These are phyloP conservation scores for Alternaria hordeiaustralica DNA, from an alignment of 2,329 filamentous ascomycete species.

Conservation along the genomic window DNA sequence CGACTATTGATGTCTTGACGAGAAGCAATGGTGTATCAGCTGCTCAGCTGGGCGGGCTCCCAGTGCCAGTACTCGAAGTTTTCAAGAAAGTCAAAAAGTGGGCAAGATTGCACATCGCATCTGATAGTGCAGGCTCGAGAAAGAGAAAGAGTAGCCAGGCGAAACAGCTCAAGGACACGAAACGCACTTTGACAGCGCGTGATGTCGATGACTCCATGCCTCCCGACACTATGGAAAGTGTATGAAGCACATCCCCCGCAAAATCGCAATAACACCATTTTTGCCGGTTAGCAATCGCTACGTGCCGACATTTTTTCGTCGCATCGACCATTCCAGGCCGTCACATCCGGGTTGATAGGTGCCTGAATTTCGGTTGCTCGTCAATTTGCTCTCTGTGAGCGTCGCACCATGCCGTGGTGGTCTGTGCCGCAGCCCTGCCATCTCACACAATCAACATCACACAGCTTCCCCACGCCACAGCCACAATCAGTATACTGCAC, in stretches of 20 bases:
- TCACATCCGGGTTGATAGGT: slow-evolving; percentile 1
- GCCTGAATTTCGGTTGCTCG: slow-evolving; percentile 33
- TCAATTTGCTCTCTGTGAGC: slow-evolving; percentile 12
- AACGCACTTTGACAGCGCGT: slow-evolving; percentile 15
- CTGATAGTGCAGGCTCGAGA: slow-evolving; percentile 15
- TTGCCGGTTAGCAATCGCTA: slow-evolving; percentile 6
- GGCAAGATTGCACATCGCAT: slow-evolving; percentile 72
- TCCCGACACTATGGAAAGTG: slow-evolving; percentile 41
- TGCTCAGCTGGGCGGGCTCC: slow-evolving; percentile 50
- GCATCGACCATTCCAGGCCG: background rate
- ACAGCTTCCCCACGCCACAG: background rate
- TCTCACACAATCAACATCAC: slow-evolving; percentile 13
- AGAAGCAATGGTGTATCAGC: slow-evolving; percentile 59
- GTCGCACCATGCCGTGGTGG: slow-evolving; percentile 30
- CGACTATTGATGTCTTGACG: slow-evolving; percentile 71
- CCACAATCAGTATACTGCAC: background rate
- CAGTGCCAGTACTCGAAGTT: slow-evolving; percentile 65
- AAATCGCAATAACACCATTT: background rate
- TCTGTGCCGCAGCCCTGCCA: slow-evolving; percentile 34
- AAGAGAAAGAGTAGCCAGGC: slow-evolving; percentile 27
- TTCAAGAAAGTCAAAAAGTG: slow-evolving; percentile 74
- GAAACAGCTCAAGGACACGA: slow-evolving; percentile 9
- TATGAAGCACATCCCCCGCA: slow-evolving; percentile 10
- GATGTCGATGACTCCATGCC: slow-evolving; percentile 32
- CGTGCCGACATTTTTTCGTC: background rate